phyloP scores from a whole-genome alignment of 257 asterid species.

The Nyctanthes arbortristis region DNA sequence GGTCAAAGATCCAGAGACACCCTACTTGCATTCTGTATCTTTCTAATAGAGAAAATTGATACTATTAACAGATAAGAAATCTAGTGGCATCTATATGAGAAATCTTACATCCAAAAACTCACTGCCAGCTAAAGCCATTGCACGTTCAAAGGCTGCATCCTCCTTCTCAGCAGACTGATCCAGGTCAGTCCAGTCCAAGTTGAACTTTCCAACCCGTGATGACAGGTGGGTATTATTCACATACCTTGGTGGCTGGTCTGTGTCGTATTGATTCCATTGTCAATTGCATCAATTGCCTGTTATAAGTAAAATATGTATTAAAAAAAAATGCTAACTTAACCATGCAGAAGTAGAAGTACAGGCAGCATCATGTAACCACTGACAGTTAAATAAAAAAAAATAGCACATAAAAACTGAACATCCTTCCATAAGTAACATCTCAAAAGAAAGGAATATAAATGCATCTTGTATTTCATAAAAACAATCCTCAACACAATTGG shows the following conservation, averaged over 20 bases:
- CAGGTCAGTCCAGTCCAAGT: slow-evolving; percentile 81
- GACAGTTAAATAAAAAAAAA: too few relatives aligned
- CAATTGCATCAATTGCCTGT: slow-evolving; percentile 88
- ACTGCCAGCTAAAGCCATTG: slow-evolving; percentile 75
- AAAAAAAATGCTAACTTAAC: slow-evolving; percentile 6
- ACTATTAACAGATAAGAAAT: too few relatives aligned
- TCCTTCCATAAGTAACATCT: too few relatives aligned
- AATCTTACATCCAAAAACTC: slow-evolving; percentile 77
- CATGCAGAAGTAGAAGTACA: neutral
- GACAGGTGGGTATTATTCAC: slow-evolving; percentile 76
- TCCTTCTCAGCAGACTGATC: slow-evolving; percentile 85
- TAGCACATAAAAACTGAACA: too few relatives aligned
- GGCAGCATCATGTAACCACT: too few relatives aligned
- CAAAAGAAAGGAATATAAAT: too few relatives aligned
- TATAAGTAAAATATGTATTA: slow-evolving; percentile 15
- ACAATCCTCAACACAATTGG: too few relatives aligned
- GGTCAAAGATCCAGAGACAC: too few relatives aligned
- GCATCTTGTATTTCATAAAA: too few relatives aligned
- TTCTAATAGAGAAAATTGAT: too few relatives aligned
- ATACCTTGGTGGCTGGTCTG: slow-evolving; percentile 81
- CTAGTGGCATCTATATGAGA: too few relatives aligned
- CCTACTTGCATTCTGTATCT: too few relatives aligned
- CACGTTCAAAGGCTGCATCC: slow-evolving; percentile 74
- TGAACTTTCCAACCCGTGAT: slow-evolving; percentile 80
- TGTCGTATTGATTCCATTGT: slow-evolving; percentile 85